Evolutionary conservation across 495 filamentous ascomycete species (phyloP).

Genomic region (Tuber microsphaerosporum): DNA sequence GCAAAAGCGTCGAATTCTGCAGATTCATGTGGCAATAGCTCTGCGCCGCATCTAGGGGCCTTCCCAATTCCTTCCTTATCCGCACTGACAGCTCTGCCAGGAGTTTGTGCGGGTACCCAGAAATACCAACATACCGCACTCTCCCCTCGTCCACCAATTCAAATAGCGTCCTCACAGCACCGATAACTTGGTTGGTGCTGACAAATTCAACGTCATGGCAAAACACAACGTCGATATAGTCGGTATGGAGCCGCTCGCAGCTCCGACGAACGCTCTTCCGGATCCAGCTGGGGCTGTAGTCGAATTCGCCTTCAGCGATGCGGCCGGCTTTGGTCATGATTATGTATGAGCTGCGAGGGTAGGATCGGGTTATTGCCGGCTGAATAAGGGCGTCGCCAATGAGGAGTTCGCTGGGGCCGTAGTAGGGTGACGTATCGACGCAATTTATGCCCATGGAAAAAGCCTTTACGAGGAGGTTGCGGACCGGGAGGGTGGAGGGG

Average conservation of each 20-base stretch:
- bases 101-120: conserved; percentile 72
- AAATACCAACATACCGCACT: conserved; percentile 81
- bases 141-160: conserved; percentile 55
- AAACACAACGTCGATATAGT: conserved; percentile 64
- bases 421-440: conserved; percentile 95
- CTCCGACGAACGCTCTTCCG: conserved; percentile 55
- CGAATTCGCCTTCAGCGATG: conserved; percentile 53
- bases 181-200: conserved; percentile 52
- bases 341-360: conserved; percentile 53
- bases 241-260: conserved; percentile 53
- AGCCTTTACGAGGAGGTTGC: conserved; percentile 66
- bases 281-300: conserved; percentile 60
- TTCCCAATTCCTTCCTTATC: conserved; percentile 66
- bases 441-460: conserved; percentile 66
- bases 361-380: conserved; percentile 42
- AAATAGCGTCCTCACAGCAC: conserved; percentile 56
- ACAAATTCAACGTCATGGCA: conserved; percentile 73
- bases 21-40: conserved; percentile 89
- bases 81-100: conserved; percentile 67
- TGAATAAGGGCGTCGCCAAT: conserved; percentile 70
- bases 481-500: conserved; percentile 69
- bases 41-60: conserved; percentile 81
- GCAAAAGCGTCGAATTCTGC: conserved; percentile 66
- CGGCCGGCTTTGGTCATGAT: conserved; percentile 65
- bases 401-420: conserved; percentile 83